Evolutionary conservation across 148 eudicot species (phyloP), one percentile per base, ranked within the genome.

Genomic region (Amaranthus hypochondriacus): DNA sequence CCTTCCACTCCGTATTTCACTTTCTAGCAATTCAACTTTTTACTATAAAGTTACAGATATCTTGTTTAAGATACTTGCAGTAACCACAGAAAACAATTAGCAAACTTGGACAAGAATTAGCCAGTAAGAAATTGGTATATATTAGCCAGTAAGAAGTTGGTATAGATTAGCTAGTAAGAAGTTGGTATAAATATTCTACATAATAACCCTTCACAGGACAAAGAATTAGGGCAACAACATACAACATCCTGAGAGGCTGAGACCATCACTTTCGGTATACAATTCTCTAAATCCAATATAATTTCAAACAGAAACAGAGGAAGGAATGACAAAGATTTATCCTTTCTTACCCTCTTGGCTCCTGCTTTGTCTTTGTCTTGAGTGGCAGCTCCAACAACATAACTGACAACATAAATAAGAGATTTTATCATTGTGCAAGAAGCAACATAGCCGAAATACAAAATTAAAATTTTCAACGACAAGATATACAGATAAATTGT

Each of bases 321-420:
- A 28, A 28, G 4, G 21, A 49, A 62, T 42, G 53, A 11, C 66
- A 13, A 68, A 44, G 9, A 65, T n/a, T 2, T 39, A n/a, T 8
- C 13, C 52, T 63, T 28, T 5, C 84, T 59, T 84, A 92, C 99
- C 91, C 94, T 92, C 81, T 92, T 96, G 46, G 94, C 96, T 50
- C 87, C 94, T 69, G 90, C 54, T 83, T 96, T 96, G 83, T 96
- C 54, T 83, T 96, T 96, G 83, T 96, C 97, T 82, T 96, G 99
- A 60, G 89, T 54, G 42, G 89, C 89, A 78, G 83, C 81, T 72
- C 83, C 86, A 75, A 96, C 80, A 82, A 81, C 87, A 80, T 94
- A 94, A 76, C 98, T 94, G 92, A 6, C 4, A 50, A 50, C 44
- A 48, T 7, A 10, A 4, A 52, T 54, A 56, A 66, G 2, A 76